phyloP scores from a whole-genome alignment of 2,329 filamentous ascomycete species.

The Daldinia sp. region DNA sequence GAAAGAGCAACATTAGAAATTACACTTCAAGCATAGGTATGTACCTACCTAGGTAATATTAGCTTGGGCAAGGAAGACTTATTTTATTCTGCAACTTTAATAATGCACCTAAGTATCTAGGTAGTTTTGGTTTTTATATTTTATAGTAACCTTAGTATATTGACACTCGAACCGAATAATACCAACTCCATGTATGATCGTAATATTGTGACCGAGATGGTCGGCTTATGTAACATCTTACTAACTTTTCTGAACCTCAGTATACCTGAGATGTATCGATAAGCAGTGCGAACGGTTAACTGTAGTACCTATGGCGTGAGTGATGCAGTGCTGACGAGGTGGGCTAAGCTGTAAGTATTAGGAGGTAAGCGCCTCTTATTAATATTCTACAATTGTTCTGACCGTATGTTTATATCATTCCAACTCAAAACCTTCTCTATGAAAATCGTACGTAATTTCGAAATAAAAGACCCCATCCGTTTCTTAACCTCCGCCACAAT shows the following conservation, averaged over 20 bases:
- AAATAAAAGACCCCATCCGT: too few relatives aligned
- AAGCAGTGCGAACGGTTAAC: neutral
- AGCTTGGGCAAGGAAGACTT: too few relatives aligned
- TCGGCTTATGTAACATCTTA: neutral
- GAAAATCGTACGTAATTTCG: neutral
- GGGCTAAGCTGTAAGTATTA: neutral
- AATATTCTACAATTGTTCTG: neutral
- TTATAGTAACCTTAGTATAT: too few relatives aligned
- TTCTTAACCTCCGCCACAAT: neutral
- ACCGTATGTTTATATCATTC: neutral
- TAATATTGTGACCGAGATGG: neutral
- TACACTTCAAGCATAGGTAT: neutral
- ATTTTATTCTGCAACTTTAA: too few relatives aligned
- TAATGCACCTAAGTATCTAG: too few relatives aligned
- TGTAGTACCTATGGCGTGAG: neutral
- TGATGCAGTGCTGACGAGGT: too few relatives aligned
- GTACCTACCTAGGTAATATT: too few relatives aligned
- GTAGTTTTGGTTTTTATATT: too few relatives aligned
- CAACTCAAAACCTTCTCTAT: neutral
- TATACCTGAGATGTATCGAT: neutral
- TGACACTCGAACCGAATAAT: too few relatives aligned
- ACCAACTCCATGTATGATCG: neutral
- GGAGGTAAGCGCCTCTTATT: too few relatives aligned
- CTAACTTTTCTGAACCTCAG: neutral
- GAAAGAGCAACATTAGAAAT: neutral